phyloP scores from a whole-genome alignment of 1,139 yeast species.

The Yamadazyma kanchanaburiensis region DNA sequence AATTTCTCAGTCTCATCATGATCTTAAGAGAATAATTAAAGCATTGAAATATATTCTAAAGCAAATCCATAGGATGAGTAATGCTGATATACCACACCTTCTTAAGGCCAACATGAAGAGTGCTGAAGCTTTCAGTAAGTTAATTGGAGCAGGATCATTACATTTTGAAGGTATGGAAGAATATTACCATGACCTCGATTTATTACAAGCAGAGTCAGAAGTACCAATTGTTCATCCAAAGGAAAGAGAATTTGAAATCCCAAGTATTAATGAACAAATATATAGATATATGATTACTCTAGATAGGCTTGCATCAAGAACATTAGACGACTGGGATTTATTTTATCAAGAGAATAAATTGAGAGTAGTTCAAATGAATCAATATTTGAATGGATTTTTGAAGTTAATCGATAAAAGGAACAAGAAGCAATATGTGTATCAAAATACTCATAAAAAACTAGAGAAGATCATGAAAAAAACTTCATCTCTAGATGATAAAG shows the following conservation, averaged over 20 bases:
- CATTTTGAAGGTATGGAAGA: slow-evolving; percentile 42
- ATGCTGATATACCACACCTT: slow-evolving; percentile 31
- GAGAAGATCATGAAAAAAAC: slow-evolving; percentile 42
- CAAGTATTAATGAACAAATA: slow-evolving; percentile 29
- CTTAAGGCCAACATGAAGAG: slow-evolving; percentile 32
- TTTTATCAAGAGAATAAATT: slow-evolving; percentile 27
- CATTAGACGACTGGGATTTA: slow-evolving; percentile 29
- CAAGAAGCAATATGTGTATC: slow-evolving; percentile 40
- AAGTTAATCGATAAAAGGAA: slow-evolving; percentile 44
- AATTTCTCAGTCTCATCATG: slow-evolving; percentile 41
- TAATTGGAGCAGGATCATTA: slow-evolving; percentile 40
- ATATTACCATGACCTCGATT: slow-evolving; percentile 35
- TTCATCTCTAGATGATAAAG: slow-evolving; percentile 36
- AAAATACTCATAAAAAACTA: slow-evolving; percentile 34
- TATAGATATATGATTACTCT: slow-evolving; percentile 27
- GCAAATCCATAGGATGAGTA: slow-evolving; percentile 34
- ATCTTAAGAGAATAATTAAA: slow-evolving; percentile 35
- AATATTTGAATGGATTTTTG: slow-evolving; percentile 31
- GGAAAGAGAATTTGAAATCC: slow-evolving; percentile 27
- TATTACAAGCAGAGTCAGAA: slow-evolving; percentile 27
- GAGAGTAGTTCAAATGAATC: slow-evolving; percentile 38
- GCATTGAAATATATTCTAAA: slow-evolving; percentile 40
- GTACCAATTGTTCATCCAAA: slow-evolving; percentile 38
- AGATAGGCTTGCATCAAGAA: slow-evolving; percentile 25
- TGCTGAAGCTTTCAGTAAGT: slow-evolving; percentile 26